Percentiles rank a stretch among this genome's conserved stretches.
Conservation (phyloP, 2,329 filamentous ascomycete species). For the Diaporthe citriasiana region DNA sequence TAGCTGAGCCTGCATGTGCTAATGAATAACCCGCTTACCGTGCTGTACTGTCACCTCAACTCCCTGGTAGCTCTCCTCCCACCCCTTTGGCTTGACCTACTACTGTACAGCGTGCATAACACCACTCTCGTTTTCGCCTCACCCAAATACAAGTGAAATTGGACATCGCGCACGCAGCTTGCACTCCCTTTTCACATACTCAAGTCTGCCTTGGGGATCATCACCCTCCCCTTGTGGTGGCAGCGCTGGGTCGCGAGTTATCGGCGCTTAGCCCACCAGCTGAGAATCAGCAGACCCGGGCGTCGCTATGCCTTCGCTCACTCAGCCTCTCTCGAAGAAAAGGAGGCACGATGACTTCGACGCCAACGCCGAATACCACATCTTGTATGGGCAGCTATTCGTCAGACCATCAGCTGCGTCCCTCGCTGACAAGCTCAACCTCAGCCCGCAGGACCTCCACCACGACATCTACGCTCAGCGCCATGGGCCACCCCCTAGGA, state of each 20-base stretch:
- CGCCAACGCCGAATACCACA: slow-evolving; percentile 34
- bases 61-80: slow-evolving; percentile 2
- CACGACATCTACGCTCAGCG: slow-evolving; percentile 38
- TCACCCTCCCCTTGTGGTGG: slow-evolving; percentile 1
- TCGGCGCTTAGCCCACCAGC: slow-evolving; percentile 30
- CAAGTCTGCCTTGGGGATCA: neutral
- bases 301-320: slow-evolving; percentile 41
- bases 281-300: neutral
- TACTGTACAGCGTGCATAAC: slow-evolving; percentile 2
- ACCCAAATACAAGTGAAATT: neutral
- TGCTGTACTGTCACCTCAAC: slow-evolving; percentile 21
- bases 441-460: slow-evolving; percentile 38
- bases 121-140: slow-evolving; percentile 6
- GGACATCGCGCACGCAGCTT: neutral
- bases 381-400: slow-evolving; percentile 41
- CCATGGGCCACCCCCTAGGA: slow-evolving; percentile 35
- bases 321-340: slow-evolving; percentile 37
- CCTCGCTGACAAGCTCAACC: slow-evolving; percentile 38
- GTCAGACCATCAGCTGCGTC: slow-evolving; percentile 1
- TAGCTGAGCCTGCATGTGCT: slow-evolving; percentile 31
- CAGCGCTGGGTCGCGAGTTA: neutral
- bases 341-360: slow-evolving; percentile 41
- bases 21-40: slow-evolving; percentile 26
- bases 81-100: slow-evolving; percentile 4
- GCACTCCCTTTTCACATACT: neutral